A percentile compares a stretch with the other conserved stretches of the same genome.
phyloP scores from a whole-genome alignment of 768 basidiomycete species.

The Russula abietina region DNA sequence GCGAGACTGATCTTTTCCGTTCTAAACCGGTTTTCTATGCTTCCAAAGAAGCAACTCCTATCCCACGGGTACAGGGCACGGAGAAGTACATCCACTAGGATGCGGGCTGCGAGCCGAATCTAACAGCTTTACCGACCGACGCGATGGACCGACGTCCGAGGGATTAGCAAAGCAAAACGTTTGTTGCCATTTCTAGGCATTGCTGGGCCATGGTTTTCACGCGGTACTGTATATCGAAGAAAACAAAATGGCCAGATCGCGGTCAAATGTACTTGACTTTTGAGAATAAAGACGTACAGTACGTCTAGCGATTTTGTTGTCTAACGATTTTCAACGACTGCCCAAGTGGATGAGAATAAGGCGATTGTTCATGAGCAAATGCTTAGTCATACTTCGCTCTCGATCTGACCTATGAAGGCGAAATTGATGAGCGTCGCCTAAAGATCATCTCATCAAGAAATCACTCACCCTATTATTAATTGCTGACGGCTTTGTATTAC shows the following conservation, averaged over 20 bases:
- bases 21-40: background rate
- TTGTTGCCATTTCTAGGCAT: background rate
- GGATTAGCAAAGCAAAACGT: constrained; percentile 14
- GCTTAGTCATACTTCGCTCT: constrained; percentile 1
- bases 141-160: background rate
- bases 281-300: background rate
- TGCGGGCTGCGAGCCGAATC: background rate
- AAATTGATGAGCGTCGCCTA: background rate
- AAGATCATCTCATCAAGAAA: background rate
- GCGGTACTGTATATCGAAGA: too few relatives aligned
- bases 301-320: background rate
- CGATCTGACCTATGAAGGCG: too few relatives aligned
- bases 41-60: background rate
- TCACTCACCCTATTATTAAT: background rate
- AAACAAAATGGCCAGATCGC: background rate
- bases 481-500: too few relatives aligned
- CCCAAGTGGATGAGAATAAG: too few relatives aligned
- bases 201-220: background rate
- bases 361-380: too few relatives aligned
- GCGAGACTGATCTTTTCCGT: background rate
- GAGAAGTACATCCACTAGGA: background rate
- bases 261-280: background rate
- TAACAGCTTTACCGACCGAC: too few relatives aligned
- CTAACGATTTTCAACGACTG: too few relatives aligned
- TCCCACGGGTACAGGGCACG: background rate